These are phyloP conservation scores for Odontarrhena argentea DNA, from an alignment of 345 rosid genomes.

Conservation along the genomic window DNA sequence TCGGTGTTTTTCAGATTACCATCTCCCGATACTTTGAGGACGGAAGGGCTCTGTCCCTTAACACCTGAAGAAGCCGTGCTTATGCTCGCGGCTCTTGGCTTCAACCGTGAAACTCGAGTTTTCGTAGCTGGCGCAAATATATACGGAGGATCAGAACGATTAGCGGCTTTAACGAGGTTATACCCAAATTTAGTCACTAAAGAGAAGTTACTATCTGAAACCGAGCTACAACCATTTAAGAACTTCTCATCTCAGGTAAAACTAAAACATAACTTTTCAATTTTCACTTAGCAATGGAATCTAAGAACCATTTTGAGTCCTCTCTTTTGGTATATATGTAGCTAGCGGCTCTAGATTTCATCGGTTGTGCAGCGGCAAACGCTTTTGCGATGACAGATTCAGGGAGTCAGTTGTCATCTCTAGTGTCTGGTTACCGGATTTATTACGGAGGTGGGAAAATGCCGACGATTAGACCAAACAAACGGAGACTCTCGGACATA, in stretches of 20 bases:
- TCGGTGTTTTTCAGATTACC: constrained; percentile 58
- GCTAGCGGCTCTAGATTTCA: constrained; percentile 77
- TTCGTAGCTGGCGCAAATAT: constrained; percentile 91
- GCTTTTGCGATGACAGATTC: constrained; percentile 99
- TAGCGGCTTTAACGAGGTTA: constrained; percentile 70
- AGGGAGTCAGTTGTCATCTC: constrained; percentile 87
- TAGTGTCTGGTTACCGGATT: constrained; percentile 83
- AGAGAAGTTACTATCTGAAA: constrained; percentile 74
- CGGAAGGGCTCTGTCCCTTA: constrained; percentile 90
- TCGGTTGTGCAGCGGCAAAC: constrained; percentile 75
- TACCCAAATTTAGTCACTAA: constrained; percentile 86
- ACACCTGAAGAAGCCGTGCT: constrained; percentile 94
- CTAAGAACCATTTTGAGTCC: neutral
- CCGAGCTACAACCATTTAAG: constrained; percentile 75
- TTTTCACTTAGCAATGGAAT: neutral
- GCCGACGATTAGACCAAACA: constrained; percentile 91
- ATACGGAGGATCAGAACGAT: constrained; percentile 68
- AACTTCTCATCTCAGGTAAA: constrained; percentile 92
- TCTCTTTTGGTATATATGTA: constrained; percentile 5
- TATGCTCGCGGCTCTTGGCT: constrained; percentile 95
- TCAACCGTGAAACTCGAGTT: constrained; percentile 66
- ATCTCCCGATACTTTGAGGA: constrained; percentile 65
- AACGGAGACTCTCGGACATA: constrained; percentile 71
- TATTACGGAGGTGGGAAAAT: constrained; percentile 87
- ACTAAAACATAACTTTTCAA: neutral